These are phyloP conservation scores for Arachnomyces sp. DNA, from an alignment of 2,329 filamentous ascomycete species.

Conservation along the genomic window DNA sequence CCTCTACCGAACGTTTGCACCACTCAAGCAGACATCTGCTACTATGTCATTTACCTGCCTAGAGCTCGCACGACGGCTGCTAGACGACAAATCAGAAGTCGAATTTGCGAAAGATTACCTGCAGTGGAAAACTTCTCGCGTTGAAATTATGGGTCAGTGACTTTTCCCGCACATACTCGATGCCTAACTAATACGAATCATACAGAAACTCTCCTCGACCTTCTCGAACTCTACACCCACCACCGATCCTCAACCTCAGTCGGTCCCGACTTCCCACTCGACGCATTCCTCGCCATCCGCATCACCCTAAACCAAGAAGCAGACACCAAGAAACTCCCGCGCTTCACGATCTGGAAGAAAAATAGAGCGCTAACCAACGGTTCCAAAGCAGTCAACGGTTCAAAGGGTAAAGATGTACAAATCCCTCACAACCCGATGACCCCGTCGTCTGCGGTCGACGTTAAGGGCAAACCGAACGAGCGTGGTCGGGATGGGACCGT, in stretches of 20 bases:
- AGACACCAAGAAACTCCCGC: conserved; percentile 51
- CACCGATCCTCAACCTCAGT: conserved; percentile 66
- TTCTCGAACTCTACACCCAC: conserved; percentile 87
- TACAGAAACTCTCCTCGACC: conserved; percentile 75
- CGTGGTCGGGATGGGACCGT: conserved; percentile 62
- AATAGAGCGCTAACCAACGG: conserved; percentile 17
- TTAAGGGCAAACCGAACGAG: conserved; percentile 36
- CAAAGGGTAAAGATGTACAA: conserved; percentile 13
- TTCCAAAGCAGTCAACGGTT: conserved; percentile 13
- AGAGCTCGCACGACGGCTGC: conserved; percentile 68
- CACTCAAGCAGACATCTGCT: conserved; percentile 80
- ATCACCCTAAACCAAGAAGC: conserved; percentile 80
- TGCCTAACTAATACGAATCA: conserved; percentile 36
- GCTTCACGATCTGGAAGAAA: conserved; percentile 51
- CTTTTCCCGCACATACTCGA: conserved; percentile 32
- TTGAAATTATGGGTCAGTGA: conserved; percentile 39
- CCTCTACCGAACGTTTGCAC: conserved; percentile 85
- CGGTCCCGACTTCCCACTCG: conserved; percentile 62
- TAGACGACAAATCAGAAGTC: conserved; percentile 48
- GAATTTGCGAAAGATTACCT: conserved; percentile 42
- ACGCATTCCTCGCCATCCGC: conserved; percentile 75
- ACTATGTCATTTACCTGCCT: conserved; percentile 75
- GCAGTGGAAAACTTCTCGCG: conserved; percentile 39
- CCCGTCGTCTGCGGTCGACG: conserved; percentile 37
- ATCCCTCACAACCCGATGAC: conserved; percentile 31